A percentile compares a stretch with the other conserved stretches of the same genome.
phyloP scores from a whole-genome alignment of 148 eudicot genomes.

The Mesembryanthemum crystallinum region DNA sequence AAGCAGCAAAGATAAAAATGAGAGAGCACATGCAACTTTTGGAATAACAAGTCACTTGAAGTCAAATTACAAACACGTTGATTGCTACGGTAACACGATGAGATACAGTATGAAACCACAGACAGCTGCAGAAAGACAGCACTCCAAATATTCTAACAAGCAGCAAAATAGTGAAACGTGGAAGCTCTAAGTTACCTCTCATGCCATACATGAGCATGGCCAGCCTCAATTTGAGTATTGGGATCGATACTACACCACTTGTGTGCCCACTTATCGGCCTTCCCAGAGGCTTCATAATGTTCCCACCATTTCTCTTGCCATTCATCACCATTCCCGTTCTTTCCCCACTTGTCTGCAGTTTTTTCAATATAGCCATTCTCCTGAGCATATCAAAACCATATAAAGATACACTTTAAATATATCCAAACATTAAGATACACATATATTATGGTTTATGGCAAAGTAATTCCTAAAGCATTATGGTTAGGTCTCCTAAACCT shows the following conservation, averaged over 20 bases:
- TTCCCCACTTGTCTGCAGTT: slow-evolving; percentile 95
- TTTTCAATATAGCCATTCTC: slow-evolving; percentile 68
- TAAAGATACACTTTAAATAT: not conserved
- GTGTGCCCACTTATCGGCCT: slow-evolving; percentile 93
- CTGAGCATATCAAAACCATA: slow-evolving; percentile 33
- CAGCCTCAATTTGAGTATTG: slow-evolving; percentile 63
- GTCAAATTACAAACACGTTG: not conserved
- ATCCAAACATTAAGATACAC: not conserved
- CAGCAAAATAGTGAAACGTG: not conserved
- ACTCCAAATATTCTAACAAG: not conserved
- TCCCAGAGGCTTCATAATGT: slow-evolving; percentile 70
- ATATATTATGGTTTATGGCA: not conserved
- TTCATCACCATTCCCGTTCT: slow-evolving; percentile 62
- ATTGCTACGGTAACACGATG: not conserved
- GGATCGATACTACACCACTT: slow-evolving; percentile 93
- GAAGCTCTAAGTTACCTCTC: slow-evolving; percentile 54
- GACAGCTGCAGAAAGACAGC: not conserved
- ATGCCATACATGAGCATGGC: slow-evolving; percentile 97
- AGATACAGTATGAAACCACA: not conserved
- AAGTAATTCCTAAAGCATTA: slow-evolving; percentile 6
- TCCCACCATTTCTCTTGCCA: slow-evolving; percentile 96
- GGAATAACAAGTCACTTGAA: not conserved
- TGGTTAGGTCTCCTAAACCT: not conserved
- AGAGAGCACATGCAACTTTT: too few relatives aligned
- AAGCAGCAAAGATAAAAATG: not conserved